Base-by-base conservation (phyloP, 177 flowering plant genomes). In the Vitis hybrid region DNA sequence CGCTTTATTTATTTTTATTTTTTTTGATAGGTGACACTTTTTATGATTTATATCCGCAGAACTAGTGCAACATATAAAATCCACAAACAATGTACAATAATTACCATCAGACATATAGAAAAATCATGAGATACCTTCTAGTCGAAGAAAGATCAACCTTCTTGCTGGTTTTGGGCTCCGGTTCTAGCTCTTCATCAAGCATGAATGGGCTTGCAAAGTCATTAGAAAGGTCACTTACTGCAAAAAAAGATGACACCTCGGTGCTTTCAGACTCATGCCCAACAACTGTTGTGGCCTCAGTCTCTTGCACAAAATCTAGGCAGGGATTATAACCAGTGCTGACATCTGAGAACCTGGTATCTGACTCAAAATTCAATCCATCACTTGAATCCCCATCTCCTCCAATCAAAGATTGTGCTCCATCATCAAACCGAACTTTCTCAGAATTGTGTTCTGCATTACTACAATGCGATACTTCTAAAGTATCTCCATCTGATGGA, bases 131-230 rank as follows among this genome's bases (percentile, higher is more conserved):
- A 1, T 80, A 90, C 94, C 94, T 91, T 77, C 70, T 82, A 59
- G 50, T 57, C 18, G 82, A 66, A 35, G 70, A 79, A 73, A 56
- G 73, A 61, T 72, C 73, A 69, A 80, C 81, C 55, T 70, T 80
- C 67, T 69, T 80, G 13, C 14, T 60, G 40, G 82, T 73, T 64
- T 79, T 77, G 54, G 75, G 87, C 82, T 91, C 97, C 62, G 84
- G 56, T 77, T 95, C 98, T 55, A 95, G 81, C 83, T 95, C 99
- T 78, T 95, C 98, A 72, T 95, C 98, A 72, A 95, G 88, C 90
- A 90, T 76, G 76, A 95, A 95, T 60, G 98, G 85, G 76, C 75
- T 74, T 11, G 85, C 70, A 82, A 86, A 91, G 72, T 90, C 93
- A 74, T 74, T 75, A 58, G 91, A 80, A 2, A 78, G 65, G 65